Conservation (phyloP, 2,329 filamentous ascomycete species). For the Scedosporium aurantiacum region DNA sequence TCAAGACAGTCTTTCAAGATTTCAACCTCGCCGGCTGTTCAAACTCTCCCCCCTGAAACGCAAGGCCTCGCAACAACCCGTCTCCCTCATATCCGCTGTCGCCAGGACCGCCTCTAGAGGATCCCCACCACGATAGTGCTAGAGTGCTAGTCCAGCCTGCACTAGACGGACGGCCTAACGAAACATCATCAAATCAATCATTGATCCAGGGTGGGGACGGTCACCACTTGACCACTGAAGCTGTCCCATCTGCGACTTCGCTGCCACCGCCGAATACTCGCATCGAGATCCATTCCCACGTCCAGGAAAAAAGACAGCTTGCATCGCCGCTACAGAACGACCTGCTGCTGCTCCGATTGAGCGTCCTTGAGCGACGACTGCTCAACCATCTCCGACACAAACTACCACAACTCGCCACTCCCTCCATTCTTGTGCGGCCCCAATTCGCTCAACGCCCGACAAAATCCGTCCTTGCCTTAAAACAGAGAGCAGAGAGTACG, state of each 20-base stretch:
- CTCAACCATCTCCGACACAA: background rate
- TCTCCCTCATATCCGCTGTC: background rate
- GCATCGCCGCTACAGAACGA: background rate
- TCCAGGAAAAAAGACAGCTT: background rate
- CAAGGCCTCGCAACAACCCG: background rate
- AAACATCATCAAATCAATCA: background rate
- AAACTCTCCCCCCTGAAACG: background rate
- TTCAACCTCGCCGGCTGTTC: background rate
- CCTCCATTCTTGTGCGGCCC: background rate
- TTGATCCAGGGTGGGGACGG: background rate
- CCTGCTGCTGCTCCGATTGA: background rate
- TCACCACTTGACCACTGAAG: background rate
- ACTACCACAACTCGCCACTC: background rate
- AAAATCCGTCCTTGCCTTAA: background rate
- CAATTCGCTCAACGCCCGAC: background rate
- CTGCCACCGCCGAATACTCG: background rate
- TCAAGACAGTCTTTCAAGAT: background rate
- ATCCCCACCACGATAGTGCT: background rate
- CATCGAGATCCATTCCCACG: background rate
- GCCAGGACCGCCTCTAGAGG: background rate
- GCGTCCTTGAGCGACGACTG: background rate
- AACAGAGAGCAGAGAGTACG: background rate
- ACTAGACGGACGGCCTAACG: background rate
- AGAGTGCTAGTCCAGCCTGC: background rate
- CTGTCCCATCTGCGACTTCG: background rate